Evolutionary conservation across 2,329 filamentous ascomycete genomes (phyloP).

Genomic region (Colletotrichum shisoi): DNA sequence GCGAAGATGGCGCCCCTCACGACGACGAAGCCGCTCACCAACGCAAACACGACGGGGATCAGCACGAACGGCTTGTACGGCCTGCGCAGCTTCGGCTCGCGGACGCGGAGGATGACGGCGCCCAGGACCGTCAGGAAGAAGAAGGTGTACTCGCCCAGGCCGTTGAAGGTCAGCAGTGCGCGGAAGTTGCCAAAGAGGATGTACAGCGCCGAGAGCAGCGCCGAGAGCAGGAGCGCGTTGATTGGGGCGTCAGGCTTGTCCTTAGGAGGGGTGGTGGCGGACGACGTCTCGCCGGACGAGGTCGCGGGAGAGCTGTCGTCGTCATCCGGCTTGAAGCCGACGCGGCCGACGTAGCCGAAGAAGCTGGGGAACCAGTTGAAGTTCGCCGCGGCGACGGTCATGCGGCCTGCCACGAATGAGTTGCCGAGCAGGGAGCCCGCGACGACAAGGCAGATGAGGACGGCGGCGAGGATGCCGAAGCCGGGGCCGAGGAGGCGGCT

Average conservation of each 20-base stretch:
- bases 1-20: constrained; percentile 67
- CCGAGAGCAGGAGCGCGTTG: constrained; percentile 62
- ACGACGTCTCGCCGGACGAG: constrained; percentile 13
- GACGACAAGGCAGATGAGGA: constrained; percentile 67
- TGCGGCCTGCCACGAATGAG: constrained; percentile 68
- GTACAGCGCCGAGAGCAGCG: constrained; percentile 62
- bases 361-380: constrained; percentile 59
- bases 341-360: constrained; percentile 56
- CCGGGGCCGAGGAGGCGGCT: constrained; percentile 61
- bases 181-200: constrained; percentile 69
- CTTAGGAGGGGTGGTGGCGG: constrained; percentile 13
- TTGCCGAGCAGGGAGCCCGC: constrained; percentile 69
- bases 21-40: constrained; percentile 68
- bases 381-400: constrained; percentile 66
- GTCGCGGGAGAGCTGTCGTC: constrained; percentile 26
- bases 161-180: constrained; percentile 67
- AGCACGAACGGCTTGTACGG: constrained; percentile 64
- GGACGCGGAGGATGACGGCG: constrained; percentile 63
- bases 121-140: constrained; percentile 70
- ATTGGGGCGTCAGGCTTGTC: constrained; percentile 58
- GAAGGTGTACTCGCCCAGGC: constrained; percentile 68
- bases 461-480: constrained; percentile 62
- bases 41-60: constrained; percentile 61
- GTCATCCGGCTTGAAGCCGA: constrained; percentile 47
- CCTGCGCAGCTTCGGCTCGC: constrained; percentile 62